Evolutionary conservation across 805 yeast genomes (phyloP), one percentile per base, ranked within the genome.

Genomic region (Diddensiella caesifluorescens): DNA sequence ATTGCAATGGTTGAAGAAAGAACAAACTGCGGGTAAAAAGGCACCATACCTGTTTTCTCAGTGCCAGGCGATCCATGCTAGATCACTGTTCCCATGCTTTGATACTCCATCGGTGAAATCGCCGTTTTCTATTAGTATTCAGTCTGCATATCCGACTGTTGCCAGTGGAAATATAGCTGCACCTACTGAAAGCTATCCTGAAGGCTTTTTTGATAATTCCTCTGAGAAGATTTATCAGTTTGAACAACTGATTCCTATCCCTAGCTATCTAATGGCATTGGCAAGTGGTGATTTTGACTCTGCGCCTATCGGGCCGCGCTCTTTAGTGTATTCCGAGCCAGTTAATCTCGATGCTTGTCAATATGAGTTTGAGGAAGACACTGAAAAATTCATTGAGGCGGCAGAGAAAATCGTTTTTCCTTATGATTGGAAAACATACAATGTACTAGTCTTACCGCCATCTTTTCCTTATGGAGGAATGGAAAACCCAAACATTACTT

Each of bases 401-500:
- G 95, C 95, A 6, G 96, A 88, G 61, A 65, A 71, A 20, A 65
- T 85, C 33, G 80, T 85, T 13, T 85, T 80, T 56, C 74, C 77
- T 2, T 88, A 88, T 62, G 92, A 85, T 56, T 88, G 95, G 95
- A 73, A 75, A 44, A 79, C 77, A 28, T 88, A 82, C 60, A 89
- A 87, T 56, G 83, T 86, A 22, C 69, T 88, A 30, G 79, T 88
- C 23, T 74, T 87, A 49, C 95, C 95, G 2, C 74, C 80, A 41
- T 75, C 77, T 2, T 76, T 75, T 64, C 94, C 95, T 2, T 88
- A 84, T 55, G 95, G 95, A 48, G 96, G 96, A 41, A 88, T 88
- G 95, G 95, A 88, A 65, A 85, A 86, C 57, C 95, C 95, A 46
- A 86, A 87, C 57, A 78, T 86, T 61, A 86, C 95, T 0, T 86